Base-by-base conservation (phyloP, 257 asterid genomes). In the Striga asiatica region DNA sequence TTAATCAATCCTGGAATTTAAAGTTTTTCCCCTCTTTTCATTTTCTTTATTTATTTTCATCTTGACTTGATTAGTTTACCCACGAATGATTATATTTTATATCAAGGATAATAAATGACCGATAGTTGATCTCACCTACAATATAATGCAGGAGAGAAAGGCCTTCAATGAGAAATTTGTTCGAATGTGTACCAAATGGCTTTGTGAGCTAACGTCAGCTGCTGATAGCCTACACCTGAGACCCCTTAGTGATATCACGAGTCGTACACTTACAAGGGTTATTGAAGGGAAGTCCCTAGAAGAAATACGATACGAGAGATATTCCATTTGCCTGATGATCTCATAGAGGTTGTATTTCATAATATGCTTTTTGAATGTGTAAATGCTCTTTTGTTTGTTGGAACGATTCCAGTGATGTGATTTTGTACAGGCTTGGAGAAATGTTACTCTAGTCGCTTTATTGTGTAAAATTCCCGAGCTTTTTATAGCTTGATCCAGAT, bases 251-350 rank as follows among this genome's bases (percentile, higher is more conserved):
- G 96, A 84, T 74, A 87, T 88, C 58, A 84, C 89, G 12, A 87
- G 94, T 70, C 86, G 93, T 67, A 84, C 94, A 50, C 94, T 87
- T 76, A 94, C 94, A 57, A 78, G 94, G 50, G 79, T 84, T 68
- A 88, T 88, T 64, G 93, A 88, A 62, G 96, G 94, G 34, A 88
- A 81, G 71, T 64, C 78, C 55, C 88, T 89, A 1, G 94, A 88
- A 78, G 95, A 88, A 70, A 88, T 84, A 65, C n/a, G n/a, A n/a
- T n/a, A n/a, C 78, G 93, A 16, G 89, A 88, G 61, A 79, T 81
- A 66, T 84, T 84, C 71, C 93, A 84, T 66, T 75, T 84, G 41
- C 94, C 96, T 14, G 95, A 88, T 77, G 96, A 87, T 79, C 92
- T 87, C 62, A 87, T 94, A 56, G 95, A 84, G 96, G 96, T 83